Conservation (phyloP, 768 basidiomycete genomes). For the Filobasidium floriforme region DNA sequence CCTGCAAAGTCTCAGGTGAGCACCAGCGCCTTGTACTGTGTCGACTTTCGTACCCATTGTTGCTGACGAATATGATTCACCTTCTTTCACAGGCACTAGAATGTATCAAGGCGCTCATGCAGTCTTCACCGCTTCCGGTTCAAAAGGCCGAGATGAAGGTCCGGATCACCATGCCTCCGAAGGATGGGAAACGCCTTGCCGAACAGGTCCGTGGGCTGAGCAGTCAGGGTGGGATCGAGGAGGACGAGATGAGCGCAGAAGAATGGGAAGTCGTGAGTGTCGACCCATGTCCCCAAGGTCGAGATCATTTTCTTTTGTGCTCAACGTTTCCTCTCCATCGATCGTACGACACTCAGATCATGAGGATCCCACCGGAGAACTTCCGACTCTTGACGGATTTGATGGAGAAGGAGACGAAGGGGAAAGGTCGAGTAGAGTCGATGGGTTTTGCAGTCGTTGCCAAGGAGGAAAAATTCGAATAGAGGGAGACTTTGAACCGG, state of each 20-base stretch:
- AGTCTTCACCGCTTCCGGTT: conserved; percentile 76
- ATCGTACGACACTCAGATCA: conserved; percentile 53
- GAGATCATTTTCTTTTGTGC: background rate
- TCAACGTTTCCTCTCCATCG: background rate
- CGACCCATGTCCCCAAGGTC: background rate
- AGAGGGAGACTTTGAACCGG: background rate
- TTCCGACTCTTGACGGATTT: conserved; percentile 85
- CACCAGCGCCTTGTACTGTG: background rate
- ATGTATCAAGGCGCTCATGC: conserved; percentile 73
- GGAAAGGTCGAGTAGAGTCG: conserved; percentile 72
- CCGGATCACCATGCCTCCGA: conserved; percentile 64
- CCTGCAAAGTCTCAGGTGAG: conserved; percentile 86
- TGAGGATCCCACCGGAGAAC: conserved; percentile 86
- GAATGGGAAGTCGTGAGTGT: conserved; percentile 86
- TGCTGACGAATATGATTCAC: too few relatives aligned
- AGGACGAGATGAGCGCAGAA: conserved; percentile 61
- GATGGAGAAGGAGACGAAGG: conserved; percentile 83
- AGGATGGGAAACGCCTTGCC: conserved; percentile 62
- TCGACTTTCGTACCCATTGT: too few relatives aligned
- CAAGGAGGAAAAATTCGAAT: conserved; percentile 25
- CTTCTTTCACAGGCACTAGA: conserved; percentile 63
- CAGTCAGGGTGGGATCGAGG: conserved; percentile 64
- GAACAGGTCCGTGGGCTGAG: conserved; percentile 64
- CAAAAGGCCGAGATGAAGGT: conserved; percentile 90
- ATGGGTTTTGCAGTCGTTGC: conserved; percentile 35